Conservation (phyloP, 2,329 filamentous ascomycete species). For the Mycosphaerelloides madeirae region DNA sequence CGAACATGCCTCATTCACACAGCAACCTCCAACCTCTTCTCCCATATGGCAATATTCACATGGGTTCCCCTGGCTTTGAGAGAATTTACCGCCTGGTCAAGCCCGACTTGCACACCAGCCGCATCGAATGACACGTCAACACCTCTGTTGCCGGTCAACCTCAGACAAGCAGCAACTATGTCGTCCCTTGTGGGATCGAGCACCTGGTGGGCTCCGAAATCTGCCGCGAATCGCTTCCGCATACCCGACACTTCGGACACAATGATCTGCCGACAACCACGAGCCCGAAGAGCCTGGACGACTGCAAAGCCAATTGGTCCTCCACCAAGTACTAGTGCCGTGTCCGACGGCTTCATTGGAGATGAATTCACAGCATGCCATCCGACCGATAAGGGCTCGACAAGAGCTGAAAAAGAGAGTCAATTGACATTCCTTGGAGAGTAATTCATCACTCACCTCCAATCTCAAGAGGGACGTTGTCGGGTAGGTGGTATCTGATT, state of each 20-base stretch:
- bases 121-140: conserved; percentile 51
- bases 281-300: conserved; percentile 43
- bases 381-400: conserved; percentile 52
- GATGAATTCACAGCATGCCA: conserved; percentile 53
- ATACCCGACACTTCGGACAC: conserved; percentile 48
- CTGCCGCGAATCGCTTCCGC: conserved; percentile 46
- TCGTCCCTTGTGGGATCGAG: conserved; percentile 49
- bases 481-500: conserved; percentile 48
- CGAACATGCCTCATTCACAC: background rate
- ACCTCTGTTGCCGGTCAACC: conserved; percentile 43
- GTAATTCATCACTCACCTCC: conserved; percentile 32
- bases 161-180: conserved; percentile 40
- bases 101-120: conserved; percentile 49
- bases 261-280: conserved; percentile 47
- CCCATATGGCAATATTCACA: conserved; percentile 55
- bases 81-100: conserved; percentile 47
- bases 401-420: conserved; percentile 37
- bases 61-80: conserved; percentile 48
- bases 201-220: conserved; percentile 50
- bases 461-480: conserved; percentile 49
- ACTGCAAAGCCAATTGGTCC: conserved; percentile 52
- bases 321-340: conserved; percentile 48
- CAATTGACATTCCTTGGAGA: background rate
- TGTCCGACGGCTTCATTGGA: conserved; percentile 44
- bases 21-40: conserved; percentile 40